Conservation (phyloP, 2,329 filamentous ascomycete species). For the Aspergillus flavus region DNA sequence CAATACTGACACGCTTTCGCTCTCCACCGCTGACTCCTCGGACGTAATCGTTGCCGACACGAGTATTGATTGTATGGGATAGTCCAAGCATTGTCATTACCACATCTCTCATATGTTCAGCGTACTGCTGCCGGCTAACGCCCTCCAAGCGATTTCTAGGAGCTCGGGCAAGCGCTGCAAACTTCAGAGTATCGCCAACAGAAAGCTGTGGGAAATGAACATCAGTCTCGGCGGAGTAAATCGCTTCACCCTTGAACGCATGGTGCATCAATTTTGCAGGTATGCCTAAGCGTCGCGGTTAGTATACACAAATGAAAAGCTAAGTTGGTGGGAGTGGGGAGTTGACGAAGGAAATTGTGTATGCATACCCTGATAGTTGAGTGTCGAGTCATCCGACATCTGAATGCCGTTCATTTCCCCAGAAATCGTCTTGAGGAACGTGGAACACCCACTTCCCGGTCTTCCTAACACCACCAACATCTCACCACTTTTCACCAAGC, state of each 20-base stretch:
- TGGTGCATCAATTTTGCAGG: constrained; percentile 60
- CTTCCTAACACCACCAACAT: constrained; percentile 55
- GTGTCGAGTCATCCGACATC: constrained; percentile 44
- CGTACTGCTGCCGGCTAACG: constrained; percentile 48
- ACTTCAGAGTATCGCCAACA: constrained; percentile 77
- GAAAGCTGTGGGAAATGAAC: constrained; percentile 78
- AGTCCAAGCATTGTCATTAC: constrained; percentile 50
- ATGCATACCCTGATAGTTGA: constrained; percentile 29
- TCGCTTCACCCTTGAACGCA: constrained; percentile 78
- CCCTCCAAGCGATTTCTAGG: constrained; percentile 45
- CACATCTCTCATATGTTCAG: constrained; percentile 47
- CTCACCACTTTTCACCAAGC: constrained; percentile 56
- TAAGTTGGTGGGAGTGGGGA: not conserved
- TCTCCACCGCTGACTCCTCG: constrained; percentile 65
- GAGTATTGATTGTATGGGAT: constrained; percentile 55
- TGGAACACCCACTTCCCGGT: constrained; percentile 63
- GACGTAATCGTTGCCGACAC: constrained; percentile 59
- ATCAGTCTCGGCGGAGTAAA: constrained; percentile 84
- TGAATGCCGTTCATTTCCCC: constrained; percentile 77
- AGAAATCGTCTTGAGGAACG: constrained; percentile 78
- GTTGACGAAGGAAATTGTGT: not conserved
- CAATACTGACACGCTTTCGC: constrained; percentile 63
- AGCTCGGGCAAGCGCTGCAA: constrained; percentile 69
- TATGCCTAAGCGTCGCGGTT: constrained; percentile 30
- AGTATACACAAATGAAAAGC: not conserved